Evolutionary conservation across 768 basidiomycete genomes (phyloP).

Genomic region (Daedalea quercina): DNA sequence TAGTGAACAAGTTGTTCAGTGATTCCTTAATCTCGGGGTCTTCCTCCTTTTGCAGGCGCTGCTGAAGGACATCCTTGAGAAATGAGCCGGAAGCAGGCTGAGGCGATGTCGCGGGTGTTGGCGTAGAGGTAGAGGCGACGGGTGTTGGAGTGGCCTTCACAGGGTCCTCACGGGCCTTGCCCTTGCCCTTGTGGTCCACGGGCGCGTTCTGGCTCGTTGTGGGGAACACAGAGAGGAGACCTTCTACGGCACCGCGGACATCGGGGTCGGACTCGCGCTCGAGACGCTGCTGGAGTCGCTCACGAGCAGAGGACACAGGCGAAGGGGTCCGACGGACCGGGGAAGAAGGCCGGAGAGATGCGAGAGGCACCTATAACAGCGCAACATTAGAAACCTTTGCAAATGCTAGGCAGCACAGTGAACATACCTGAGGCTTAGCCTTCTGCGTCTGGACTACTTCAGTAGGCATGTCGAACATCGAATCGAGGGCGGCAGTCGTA

Average conservation of each 20-base stretch:
- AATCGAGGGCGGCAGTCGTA: neutral
- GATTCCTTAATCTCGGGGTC: conserved; percentile 12
- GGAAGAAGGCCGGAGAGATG: neutral
- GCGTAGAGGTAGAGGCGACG: neutral
- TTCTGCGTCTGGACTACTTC: neutral
- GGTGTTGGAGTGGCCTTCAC: neutral
- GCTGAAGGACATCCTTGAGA: conserved; percentile 11
- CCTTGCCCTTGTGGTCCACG: conserved; percentile 15
- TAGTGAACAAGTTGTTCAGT: conserved; percentile 10
- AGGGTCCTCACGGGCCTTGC: conserved; percentile 12
- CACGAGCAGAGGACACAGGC: neutral
- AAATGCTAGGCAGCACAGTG: neutral
- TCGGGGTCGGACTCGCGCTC: neutral
- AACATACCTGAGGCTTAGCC: neutral
- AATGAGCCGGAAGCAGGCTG: neutral
- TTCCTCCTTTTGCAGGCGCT: conserved; percentile 9
- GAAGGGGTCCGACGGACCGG: neutral
- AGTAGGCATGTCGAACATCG: neutral
- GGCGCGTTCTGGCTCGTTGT: neutral
- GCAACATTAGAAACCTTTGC: neutral
- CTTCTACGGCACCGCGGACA: neutral
- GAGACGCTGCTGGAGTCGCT: neutral
- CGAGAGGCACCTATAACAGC: neutral
- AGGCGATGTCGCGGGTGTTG: neutral
- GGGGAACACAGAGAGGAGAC: conserved; percentile 2